Percentiles rank a stretch among this genome's conserved stretches.
These are phyloP conservation scores for Saccharomycopsis sp. DNA, from an alignment of 805 yeast species.

Conservation along the genomic window DNA sequence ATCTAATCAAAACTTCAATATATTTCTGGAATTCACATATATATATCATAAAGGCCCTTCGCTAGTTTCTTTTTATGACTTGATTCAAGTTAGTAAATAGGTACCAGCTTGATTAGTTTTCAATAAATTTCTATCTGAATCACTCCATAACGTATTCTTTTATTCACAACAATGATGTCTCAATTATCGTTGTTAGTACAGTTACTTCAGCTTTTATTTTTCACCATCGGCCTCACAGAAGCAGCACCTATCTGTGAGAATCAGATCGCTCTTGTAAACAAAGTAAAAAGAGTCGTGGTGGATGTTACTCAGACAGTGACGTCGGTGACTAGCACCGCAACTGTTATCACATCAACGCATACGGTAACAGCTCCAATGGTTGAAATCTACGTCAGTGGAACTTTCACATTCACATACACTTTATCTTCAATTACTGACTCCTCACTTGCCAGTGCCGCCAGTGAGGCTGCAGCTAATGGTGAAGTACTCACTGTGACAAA, in stretches of 20 bases:
- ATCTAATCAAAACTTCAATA: background rate
- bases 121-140: no score
- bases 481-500: conserved; percentile 30
- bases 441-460: conserved; percentile 24
- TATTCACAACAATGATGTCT: background rate
- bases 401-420: conserved; percentile 45
- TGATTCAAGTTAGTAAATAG: no score
- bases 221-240: background rate
- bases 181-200: background rate
- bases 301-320: conserved; percentile 26
- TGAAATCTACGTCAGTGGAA: conserved; percentile 41
- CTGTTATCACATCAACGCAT: conserved; percentile 29
- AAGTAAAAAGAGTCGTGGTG: conserved; percentile 19
- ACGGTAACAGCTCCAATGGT: conserved; percentile 48
- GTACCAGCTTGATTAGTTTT: no score
- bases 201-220: background rate
- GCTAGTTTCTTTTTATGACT: background rate
- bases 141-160: background rate
- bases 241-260: conserved; percentile 19
- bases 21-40: background rate
- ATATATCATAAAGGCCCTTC: background rate
- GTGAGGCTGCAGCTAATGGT: conserved; percentile 19
- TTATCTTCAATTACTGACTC: conserved; percentile 28
- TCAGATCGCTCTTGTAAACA: conserved; percentile 7
- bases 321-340: conserved; percentile 33